phyloP scores from a whole-genome alignment of 768 basidiomycete species.

The Multifurca ochricompacta region DNA sequence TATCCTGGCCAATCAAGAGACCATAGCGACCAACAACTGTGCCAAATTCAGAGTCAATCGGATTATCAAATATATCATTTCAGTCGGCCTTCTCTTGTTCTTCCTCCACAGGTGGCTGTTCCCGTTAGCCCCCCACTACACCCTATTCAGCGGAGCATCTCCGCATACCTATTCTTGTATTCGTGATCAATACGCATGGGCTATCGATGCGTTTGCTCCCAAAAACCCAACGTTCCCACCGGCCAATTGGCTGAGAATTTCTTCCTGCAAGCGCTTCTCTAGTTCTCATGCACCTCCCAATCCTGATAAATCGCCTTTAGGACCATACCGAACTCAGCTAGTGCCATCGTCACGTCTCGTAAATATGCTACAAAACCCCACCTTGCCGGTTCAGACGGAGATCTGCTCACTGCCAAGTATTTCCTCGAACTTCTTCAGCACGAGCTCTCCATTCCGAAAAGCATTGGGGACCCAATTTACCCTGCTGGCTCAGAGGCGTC shows the following conservation, averaged over 20 bases:
- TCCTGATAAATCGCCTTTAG: constrained; percentile 25
- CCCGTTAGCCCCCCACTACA: neutral
- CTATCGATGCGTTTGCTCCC: constrained; percentile 20
- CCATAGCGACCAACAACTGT: neutral
- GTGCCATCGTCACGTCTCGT: constrained; percentile 44
- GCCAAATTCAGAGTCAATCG: neutral
- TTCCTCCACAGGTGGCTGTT: constrained; percentile 12
- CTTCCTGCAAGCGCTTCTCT: constrained; percentile 33
- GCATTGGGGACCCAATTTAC: constrained; percentile 46
- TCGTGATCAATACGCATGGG: constrained; percentile 5
- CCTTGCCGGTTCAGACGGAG: constrained; percentile 49
- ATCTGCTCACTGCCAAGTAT: constrained; percentile 53
- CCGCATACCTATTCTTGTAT: neutral
- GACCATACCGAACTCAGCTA: constrained; percentile 43
- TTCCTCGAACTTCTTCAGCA: constrained; percentile 62
- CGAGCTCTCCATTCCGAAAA: constrained; percentile 45
- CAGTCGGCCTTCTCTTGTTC: constrained; percentile 9
- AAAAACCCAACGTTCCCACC: constrained; percentile 21
- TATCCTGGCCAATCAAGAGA: neutral
- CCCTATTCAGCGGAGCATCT: neutral
- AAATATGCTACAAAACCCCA: constrained; percentile 49
- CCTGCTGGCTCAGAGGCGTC: constrained; percentile 62
- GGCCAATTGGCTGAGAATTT: constrained; percentile 36
- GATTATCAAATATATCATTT: constrained; percentile 5
- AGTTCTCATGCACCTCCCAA: neutral